Evolutionary conservation across 257 asterid genomes (phyloP).

Genomic region (Fraxinus americana): DNA sequence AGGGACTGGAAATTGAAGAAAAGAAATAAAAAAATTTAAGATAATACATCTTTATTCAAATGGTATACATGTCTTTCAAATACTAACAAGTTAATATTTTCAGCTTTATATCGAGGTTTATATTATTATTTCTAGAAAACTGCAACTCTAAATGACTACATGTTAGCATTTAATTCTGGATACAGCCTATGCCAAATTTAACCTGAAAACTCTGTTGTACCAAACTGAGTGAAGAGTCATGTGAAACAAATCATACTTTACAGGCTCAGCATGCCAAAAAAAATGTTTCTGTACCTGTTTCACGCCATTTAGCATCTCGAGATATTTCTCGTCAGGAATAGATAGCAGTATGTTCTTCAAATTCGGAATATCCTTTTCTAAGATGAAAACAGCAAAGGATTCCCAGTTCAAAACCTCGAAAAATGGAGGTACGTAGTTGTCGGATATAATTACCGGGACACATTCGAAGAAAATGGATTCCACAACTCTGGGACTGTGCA

Average conservation of each 20-base stretch:
- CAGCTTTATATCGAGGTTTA: background rate
- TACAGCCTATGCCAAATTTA: conserved; percentile 23
- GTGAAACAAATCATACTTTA: conserved; percentile 49
- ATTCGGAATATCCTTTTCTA: conserved; percentile 45
- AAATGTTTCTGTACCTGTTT: conserved; percentile 45
- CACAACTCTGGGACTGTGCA: conserved; percentile 47
- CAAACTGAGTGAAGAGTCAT: conserved; percentile 53
- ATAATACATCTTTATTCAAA: background rate
- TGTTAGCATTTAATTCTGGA: background rate
- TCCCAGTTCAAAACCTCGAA: conserved; percentile 50
- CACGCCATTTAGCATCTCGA: conserved; percentile 39
- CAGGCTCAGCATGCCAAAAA: conserved; percentile 46
- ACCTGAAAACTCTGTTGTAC: conserved; percentile 41
- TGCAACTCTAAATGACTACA: background rate
- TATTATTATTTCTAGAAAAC: background rate
- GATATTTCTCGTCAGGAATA: conserved; percentile 37
- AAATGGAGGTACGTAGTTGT: conserved; percentile 48
- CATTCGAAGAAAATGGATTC: conserved; percentile 45
- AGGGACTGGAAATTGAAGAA: background rate
- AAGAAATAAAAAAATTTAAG: background rate
- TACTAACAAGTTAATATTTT: background rate
- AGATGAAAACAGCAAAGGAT: conserved; percentile 42
- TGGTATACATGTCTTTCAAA: background rate
- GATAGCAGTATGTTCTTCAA: conserved; percentile 43
- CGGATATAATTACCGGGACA: conserved; percentile 47